These are phyloP conservation scores for Termitomyces eurrhizus DNA, from an alignment of 768 basidiomycete genomes.

Conservation along the genomic window DNA sequence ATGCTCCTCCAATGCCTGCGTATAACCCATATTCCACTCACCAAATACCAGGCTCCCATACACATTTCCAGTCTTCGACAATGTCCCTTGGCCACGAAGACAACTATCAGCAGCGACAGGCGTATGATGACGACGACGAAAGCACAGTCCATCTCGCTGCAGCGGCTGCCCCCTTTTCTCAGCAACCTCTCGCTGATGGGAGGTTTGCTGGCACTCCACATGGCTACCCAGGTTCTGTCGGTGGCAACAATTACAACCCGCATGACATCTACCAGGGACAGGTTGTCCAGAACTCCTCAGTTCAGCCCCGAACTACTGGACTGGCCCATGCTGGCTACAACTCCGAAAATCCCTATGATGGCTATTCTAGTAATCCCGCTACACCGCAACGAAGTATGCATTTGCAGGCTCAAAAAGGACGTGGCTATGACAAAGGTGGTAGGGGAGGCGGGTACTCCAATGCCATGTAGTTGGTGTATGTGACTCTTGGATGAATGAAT, in stretches of 20 bases:
- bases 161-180: slow-evolving; percentile 56
- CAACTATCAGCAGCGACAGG: slow-evolving; percentile 34
- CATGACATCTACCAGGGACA: slow-evolving; percentile 56
- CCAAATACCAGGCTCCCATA: slow-evolving; percentile 45
- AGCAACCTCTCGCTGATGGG: slow-evolving; percentile 33
- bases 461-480: slow-evolving; percentile 22
- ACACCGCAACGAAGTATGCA: slow-evolving; percentile 14
- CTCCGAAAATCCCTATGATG: slow-evolving; percentile 17
- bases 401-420: slow-evolving; percentile 20
- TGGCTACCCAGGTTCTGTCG: slow-evolving; percentile 12
- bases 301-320: not conserved
- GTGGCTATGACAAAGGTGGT: slow-evolving; percentile 27
- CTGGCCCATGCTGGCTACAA: not conserved
- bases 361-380: slow-evolving; percentile 17
- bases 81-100: slow-evolving; percentile 53
- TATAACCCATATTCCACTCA: slow-evolving; percentile 66
- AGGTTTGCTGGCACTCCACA: slow-evolving; percentile 16
- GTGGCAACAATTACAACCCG: slow-evolving; percentile 38
- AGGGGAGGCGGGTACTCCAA: slow-evolving; percentile 23
- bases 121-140: slow-evolving; percentile 68
- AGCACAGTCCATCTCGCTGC: slow-evolving; percentile 57
- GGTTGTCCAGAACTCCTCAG: slow-evolving; percentile 18
- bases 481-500: not conserved
- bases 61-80: slow-evolving; percentile 58
- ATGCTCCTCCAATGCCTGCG: slow-evolving; percentile 74